These are phyloP conservation scores for Anastatica hierochuntica DNA, from an alignment of 345 rosid species.

Conservation along the genomic window DNA sequence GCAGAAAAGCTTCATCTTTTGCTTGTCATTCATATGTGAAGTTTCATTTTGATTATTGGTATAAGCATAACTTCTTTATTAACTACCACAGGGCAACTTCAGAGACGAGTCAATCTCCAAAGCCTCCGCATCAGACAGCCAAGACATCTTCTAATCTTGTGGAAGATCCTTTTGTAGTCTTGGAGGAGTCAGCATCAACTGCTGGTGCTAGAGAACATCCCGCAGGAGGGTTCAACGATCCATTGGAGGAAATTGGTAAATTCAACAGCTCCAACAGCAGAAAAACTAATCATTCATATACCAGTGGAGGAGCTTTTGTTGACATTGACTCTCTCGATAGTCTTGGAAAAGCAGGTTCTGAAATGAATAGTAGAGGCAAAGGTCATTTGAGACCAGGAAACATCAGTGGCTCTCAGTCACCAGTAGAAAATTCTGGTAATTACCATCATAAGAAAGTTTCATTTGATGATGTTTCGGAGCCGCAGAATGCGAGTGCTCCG, in stretches of 20 bases:
- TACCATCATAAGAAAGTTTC: slow-evolving; percentile 33
- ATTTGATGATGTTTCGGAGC: slow-evolving; percentile 34
- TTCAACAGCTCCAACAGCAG: too few species aligned
- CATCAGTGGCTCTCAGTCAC: slow-evolving; percentile 29
- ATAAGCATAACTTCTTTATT: background rate
- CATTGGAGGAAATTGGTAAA: slow-evolving; percentile 41
- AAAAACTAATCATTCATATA: slow-evolving; percentile 33
- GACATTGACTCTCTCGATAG: slow-evolving; percentile 55
- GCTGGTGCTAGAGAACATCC: slow-evolving; percentile 30
- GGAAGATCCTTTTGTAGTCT: slow-evolving; percentile 58
- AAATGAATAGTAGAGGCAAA: slow-evolving; percentile 34
- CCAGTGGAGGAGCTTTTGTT: slow-evolving; percentile 38
- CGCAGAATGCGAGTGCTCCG: too few species aligned
- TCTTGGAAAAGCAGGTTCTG: slow-evolving; percentile 53
- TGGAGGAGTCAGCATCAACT: slow-evolving; percentile 42
- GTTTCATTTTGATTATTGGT: background rate
- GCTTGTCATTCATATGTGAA: too few species aligned
- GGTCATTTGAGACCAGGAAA: slow-evolving; percentile 44
- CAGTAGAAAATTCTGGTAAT: slow-evolving; percentile 31
- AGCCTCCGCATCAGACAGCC: slow-evolving; percentile 30
- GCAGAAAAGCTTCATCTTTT: too few species aligned
- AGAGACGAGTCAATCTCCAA: slow-evolving; percentile 32
- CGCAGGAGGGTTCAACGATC: slow-evolving; percentile 32
- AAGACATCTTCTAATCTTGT: slow-evolving; percentile 31
- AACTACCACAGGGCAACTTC: slow-evolving; percentile 32